Base-by-base conservation (phyloP, 2,329 filamentous ascomycete species). In the Ophioceras dolichostomum region DNA sequence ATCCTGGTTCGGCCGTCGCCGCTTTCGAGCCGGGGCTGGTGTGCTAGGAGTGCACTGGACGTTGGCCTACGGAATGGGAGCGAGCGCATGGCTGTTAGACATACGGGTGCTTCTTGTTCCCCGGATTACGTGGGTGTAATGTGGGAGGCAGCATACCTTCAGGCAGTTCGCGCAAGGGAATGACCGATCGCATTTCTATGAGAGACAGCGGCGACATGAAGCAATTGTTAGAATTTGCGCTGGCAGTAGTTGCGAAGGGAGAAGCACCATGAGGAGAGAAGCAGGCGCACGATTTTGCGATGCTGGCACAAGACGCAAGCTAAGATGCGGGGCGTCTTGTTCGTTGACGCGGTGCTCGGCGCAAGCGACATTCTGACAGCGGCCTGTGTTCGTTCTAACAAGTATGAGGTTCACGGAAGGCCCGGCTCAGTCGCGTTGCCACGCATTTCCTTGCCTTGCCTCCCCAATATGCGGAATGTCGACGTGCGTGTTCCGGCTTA, bases 111-210 rank as follows among this genome's bases (percentile, higher is more conserved):
- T n/a, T n/a, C n/a, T n/a, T n/a, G n/a, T n/a, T n/a, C n/a, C n/a
- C n/a, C n/a, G n/a, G n/a, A n/a, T n/a, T n/a, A n/a, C n/a, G n/a
- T n/a, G n/a, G n/a, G n/a, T n/a, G n/a, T n/a, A n/a, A n/a, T n/a
- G n/a, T n/a, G 21, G 10, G 26, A 37, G 36, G 28, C 10, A 26
- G 41, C 53, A 43, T 46, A 76, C 72, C 64, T 76, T 76, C 50
- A 69, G 55, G 45, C 72, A 76, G 46, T 76, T 76, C 40, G 70
- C 67, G 47, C 72, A 76, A 4, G 72, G 73, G 29, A 67, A 72
- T 30, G 64, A 66, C 42, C 72, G 64, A 47, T 76, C 71, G 54
- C 73, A 77, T 52, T 73, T 75, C 55, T 8, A 26, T 8, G 22
- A 26, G 12, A 26, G 22, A 7, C 22, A 26, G 7, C 22, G 12